Evolutionary conservation across 1,284 basidiomycete species (phyloP).

Genomic region (Singerocomus inundabilis): DNA sequence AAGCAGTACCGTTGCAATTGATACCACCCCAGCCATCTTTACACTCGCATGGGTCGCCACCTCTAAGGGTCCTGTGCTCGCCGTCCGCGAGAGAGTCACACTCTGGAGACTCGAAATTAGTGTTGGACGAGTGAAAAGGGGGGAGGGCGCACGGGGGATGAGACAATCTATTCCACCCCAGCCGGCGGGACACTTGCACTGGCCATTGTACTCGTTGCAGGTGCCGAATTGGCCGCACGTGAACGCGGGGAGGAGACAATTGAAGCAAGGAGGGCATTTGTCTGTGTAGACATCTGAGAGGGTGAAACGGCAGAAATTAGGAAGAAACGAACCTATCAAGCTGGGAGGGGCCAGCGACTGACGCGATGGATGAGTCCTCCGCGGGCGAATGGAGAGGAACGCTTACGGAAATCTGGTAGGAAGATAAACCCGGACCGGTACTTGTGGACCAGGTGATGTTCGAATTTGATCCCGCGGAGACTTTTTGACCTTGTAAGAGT

Average conservation of each 20-base stretch:
- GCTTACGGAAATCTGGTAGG: constrained; percentile 30
- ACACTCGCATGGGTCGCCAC: constrained; percentile 81
- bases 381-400: neutral
- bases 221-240: constrained; percentile 72
- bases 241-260: constrained; percentile 71
- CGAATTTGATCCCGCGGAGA: constrained; percentile 6
- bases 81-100: constrained; percentile 93
- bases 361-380: constrained; percentile 7
- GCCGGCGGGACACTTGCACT: constrained; percentile 79
- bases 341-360: constrained; percentile 25
- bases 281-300: constrained; percentile 22
- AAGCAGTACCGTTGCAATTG: constrained; percentile 85
- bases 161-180: constrained; percentile 83
- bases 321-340: constrained; percentile 15
- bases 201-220: constrained; percentile 77
- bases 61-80: constrained; percentile 77
- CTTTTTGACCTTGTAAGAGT: constrained; percentile 1
- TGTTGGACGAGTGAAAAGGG: neutral
- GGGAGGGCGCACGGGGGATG: constrained; percentile 54
- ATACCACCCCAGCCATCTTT: constrained; percentile 94
- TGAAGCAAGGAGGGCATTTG: constrained; percentile 65
- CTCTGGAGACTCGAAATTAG: constrained; percentile 43
- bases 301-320: neutral
- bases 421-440: constrained; percentile 16
- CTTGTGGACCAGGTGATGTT: constrained; percentile 21